phyloP scores from a whole-genome alignment of 768 basidiomycete genomes.

The Ephemerocybe angulata region DNA sequence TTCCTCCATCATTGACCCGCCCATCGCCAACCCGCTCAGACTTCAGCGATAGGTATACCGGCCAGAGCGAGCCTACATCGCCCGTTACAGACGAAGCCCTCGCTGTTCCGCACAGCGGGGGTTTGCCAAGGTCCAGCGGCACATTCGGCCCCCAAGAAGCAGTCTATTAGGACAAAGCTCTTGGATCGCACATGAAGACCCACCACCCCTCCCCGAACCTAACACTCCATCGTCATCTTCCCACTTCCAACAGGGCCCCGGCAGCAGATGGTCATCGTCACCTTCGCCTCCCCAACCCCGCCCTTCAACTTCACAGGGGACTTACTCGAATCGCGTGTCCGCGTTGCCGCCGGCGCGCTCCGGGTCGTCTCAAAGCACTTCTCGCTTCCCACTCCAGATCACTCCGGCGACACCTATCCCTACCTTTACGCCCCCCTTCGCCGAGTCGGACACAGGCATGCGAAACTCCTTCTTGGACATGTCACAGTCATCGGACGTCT shows the following conservation, averaged over 20 bases:
- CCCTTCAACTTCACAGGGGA: conserved; percentile 24
- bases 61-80: neutral
- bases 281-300: no score
- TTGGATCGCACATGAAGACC: neutral
- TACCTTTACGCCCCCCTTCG: conserved; percentile 3
- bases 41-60: neutral
- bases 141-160: neutral
- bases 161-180: neutral
- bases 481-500: conserved; percentile 28
- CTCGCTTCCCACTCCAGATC: conserved; percentile 18
- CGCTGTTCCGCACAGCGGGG: neutral
- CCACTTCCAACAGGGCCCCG: no score
- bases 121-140: neutral
- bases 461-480: conserved; percentile 39
- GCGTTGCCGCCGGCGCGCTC: conserved; percentile 11
- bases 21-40: conserved; percentile 2
- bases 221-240: no score
- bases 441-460: neutral
- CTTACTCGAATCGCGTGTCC: conserved; percentile 10
- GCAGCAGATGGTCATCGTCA: no score
- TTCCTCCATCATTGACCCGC: conserved; percentile 8
- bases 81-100: neutral
- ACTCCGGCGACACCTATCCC: conserved; percentile 23
- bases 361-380: neutral
- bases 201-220: neutral